Evolutionary conservation across 345 rosid genomes (phyloP).

Genomic region (Laguncularia racemosa): DNA sequence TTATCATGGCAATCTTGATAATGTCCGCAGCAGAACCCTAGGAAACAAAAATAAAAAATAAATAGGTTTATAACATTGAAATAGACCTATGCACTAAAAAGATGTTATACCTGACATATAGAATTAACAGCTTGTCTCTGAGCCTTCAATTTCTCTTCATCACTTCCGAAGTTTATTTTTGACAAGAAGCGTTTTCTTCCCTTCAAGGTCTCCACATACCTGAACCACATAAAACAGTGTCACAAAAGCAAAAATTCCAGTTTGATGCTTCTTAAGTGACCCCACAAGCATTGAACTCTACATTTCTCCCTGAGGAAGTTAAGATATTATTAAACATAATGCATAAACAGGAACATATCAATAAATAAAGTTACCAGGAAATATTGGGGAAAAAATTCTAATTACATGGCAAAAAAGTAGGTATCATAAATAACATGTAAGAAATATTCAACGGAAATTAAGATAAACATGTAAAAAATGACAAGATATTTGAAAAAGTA

Average conservation of each 20-base stretch:
- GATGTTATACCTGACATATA: constrained; percentile 69
- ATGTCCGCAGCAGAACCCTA: constrained; percentile 98
- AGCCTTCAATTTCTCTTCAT: constrained; percentile 78
- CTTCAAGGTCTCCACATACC: constrained; percentile 80
- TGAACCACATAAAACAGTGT: constrained; percentile 20
- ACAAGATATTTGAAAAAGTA: no score
- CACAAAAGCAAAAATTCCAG: constrained; percentile 1
- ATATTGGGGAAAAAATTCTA: no score
- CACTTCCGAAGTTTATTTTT: constrained; percentile 79
- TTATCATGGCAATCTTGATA: constrained; percentile 92
- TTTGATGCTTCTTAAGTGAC: background rate
- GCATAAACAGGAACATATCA: no score
- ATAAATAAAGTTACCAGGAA: no score
- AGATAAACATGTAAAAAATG: no score
- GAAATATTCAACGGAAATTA: no score
- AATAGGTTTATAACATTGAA: no score
- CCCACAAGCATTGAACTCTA: no score
- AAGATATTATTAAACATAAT: no score
- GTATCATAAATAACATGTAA: no score
- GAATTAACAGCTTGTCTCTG: constrained; percentile 98
- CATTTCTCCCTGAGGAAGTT: no score
- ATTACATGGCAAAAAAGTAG: no score
- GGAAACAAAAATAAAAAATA: constrained; percentile 10
- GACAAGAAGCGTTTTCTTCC: constrained; percentile 96
- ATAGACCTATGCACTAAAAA: background rate